Conservation (phyloP, 345 rosid species). For the Theobroma cacao region DNA sequence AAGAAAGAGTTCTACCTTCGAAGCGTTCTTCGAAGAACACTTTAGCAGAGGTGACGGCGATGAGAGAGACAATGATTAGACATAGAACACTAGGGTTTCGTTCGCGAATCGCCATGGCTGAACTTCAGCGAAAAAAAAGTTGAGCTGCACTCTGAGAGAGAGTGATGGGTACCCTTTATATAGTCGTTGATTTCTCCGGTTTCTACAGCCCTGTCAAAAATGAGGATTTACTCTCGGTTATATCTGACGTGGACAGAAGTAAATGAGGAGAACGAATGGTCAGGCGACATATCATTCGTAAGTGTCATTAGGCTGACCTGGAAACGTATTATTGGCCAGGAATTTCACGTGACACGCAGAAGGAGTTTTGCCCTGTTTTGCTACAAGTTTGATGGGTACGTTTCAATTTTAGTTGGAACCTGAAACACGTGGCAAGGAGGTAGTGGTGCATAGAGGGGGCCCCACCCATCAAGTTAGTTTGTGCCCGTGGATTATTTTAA, state of each 20-base stretch:
- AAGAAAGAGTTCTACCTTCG: conserved; percentile 50
- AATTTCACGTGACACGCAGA: conserved; percentile 11
- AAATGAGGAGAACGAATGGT: conserved; percentile 14
- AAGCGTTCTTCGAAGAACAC: conserved; percentile 93
- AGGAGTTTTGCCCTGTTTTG: neutral
- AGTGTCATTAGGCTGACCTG: conserved; percentile 46
- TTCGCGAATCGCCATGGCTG: conserved; percentile 38
- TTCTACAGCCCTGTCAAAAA: neutral
- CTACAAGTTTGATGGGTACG: neutral
- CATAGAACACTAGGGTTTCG: conserved; percentile 34
- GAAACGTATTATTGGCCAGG: conserved; percentile 36
- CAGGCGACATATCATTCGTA: neutral
- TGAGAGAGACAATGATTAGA: conserved; percentile 33
- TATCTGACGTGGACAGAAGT: conserved; percentile 13
- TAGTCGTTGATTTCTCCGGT: neutral
- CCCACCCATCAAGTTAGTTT: neutral
- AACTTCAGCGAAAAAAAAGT: conserved; percentile 3
- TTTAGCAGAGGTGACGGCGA: conserved; percentile 53
- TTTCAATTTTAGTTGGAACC: neutral
- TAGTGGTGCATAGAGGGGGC: neutral
- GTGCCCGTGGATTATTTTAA: neutral
- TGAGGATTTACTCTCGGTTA: neutral
- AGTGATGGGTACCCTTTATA: conserved; percentile 6
- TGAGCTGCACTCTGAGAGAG: conserved; percentile 7
- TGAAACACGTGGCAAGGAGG: neutral